phyloP scores from a whole-genome alignment of 2,329 filamentous ascomycete genomes.

The Leptographium radiaticola region DNA sequence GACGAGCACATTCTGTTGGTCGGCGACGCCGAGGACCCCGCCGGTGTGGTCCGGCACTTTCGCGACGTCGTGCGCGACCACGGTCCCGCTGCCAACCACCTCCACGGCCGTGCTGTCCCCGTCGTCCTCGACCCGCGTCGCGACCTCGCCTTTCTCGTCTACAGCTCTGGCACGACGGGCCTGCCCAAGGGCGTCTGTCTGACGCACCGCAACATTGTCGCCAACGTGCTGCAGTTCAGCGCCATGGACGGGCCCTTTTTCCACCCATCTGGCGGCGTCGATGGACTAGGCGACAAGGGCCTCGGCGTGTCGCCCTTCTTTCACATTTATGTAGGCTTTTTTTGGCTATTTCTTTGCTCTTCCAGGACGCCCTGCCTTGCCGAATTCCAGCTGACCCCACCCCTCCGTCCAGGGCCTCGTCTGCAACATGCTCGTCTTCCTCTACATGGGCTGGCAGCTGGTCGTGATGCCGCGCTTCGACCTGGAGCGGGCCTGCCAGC shows the following conservation, averaged over 20 bases:
- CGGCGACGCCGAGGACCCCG: slow-evolving; percentile 52
- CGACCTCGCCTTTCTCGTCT: slow-evolving; percentile 75
- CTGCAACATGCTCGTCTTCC: slow-evolving; percentile 54
- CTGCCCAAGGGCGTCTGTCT: slow-evolving; percentile 86
- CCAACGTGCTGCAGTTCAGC: slow-evolving; percentile 51
- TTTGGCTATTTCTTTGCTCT: background rate
- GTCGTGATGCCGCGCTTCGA: slow-evolving; percentile 73
- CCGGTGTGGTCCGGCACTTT: slow-evolving; percentile 55
- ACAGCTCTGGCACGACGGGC: slow-evolving; percentile 82
- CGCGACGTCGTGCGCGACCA: slow-evolving; percentile 40
- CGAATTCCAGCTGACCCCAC: background rate
- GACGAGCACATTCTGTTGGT: slow-evolving; percentile 63
- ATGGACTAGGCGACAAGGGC: slow-evolving; percentile 55
- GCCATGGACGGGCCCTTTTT: slow-evolving; percentile 42
- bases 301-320: slow-evolving; percentile 79
- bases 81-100: slow-evolving; percentile 17
- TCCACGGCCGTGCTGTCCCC: too few relatives aligned
- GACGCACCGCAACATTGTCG: slow-evolving; percentile 68
- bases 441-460: slow-evolving; percentile 52
- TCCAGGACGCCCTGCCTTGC: background rate
- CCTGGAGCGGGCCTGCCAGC: slow-evolving; percentile 61
- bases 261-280: slow-evolving; percentile 41
- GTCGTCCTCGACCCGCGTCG: slow-evolving; percentile 44
- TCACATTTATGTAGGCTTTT: slow-evolving; percentile 63
- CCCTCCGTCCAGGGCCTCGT: slow-evolving; percentile 43